These are phyloP conservation scores for Zygosaccharomyces bisporus DNA, from an alignment of 805 yeast genomes.

Conservation along the genomic window DNA sequence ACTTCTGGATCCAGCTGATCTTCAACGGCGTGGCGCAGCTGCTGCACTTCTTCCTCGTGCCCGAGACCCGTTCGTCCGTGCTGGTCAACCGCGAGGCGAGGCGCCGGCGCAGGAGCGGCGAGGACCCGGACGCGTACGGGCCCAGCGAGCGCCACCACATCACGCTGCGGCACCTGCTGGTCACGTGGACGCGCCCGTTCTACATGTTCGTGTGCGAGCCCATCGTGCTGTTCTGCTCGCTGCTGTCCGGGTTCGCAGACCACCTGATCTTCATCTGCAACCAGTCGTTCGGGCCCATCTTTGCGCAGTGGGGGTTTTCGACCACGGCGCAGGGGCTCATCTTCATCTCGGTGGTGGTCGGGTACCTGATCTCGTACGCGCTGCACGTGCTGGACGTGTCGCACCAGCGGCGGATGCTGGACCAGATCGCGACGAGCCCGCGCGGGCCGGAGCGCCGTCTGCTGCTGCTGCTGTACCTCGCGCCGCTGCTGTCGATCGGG, in stretches of 20 bases:
- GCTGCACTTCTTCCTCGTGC: conserved; percentile 7
- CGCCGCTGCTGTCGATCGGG: conserved; percentile 9
- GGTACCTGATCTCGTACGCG: conserved; percentile 6
- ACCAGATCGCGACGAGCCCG: conserved; percentile 5
- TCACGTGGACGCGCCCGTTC: conserved; percentile 10
- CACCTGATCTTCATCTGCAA: conserved; percentile 13
- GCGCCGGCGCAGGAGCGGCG: conserved; percentile 10
- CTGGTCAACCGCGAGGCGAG: conserved; percentile 9
- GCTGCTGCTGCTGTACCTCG: conserved; percentile 5
- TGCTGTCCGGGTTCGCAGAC: conserved; percentile 11
- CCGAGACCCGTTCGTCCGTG: conserved; percentile 11
- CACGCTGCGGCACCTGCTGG: background rate
- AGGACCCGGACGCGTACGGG: conserved; percentile 7
- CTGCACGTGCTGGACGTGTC: conserved; percentile 5
- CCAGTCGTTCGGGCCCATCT: conserved; percentile 10
- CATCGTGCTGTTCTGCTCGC: conserved; percentile 10
- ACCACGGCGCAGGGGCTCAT: conserved; percentile 9
- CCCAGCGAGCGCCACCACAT: conserved; percentile 8
- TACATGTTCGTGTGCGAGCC: conserved; percentile 12
- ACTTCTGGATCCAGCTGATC: conserved; percentile 12
- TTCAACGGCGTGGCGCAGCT: conserved; percentile 10
- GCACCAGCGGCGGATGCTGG: conserved; percentile 1
- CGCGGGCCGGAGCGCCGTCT: conserved; percentile 11
- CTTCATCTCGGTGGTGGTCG: conserved; percentile 9
- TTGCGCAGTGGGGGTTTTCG: conserved; percentile 11